These are phyloP conservation scores for Wickerhamiella slavikovae DNA, from an alignment of 805 yeast genomes.

Conservation along the genomic window DNA sequence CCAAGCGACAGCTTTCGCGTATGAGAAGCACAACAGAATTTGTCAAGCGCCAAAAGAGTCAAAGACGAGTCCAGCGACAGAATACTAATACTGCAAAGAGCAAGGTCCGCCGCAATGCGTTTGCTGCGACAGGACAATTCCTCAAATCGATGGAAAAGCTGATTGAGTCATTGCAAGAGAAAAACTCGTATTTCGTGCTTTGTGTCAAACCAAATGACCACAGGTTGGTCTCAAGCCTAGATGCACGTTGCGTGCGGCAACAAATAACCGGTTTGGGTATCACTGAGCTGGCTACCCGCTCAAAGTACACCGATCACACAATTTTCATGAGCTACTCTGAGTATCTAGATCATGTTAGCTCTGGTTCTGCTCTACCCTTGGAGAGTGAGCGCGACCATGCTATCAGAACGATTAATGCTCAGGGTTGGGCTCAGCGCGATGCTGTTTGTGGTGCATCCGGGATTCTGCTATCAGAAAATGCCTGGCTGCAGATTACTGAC, in stretches of 20 bases:
- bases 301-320: conserved; percentile 19
- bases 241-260: conserved; percentile 24
- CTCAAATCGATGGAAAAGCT: conserved; percentile 17
- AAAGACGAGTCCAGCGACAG: too few relatives aligned
- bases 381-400: conserved; percentile 18
- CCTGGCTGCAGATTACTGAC: conserved; percentile 22
- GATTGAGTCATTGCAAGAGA: conserved; percentile 19
- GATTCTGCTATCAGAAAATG: conserved; percentile 21
- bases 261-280: conserved; percentile 23
- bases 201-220: conserved; percentile 24
- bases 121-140: conserved; percentile 11
- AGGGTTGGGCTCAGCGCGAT: conserved; percentile 20
- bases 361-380: conserved; percentile 3
- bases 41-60: conserved; percentile 1
- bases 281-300: conserved; percentile 21
- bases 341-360: conserved; percentile 14
- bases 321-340: conserved; percentile 21
- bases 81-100: conserved; percentile 7
- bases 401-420: conserved; percentile 11
- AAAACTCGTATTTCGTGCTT: conserved; percentile 22
- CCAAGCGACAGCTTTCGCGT: conserved; percentile 21
- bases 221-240: conserved; percentile 18
- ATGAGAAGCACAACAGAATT: conserved; percentile 5
- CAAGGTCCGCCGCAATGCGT: conserved; percentile 3
- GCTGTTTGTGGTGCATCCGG: conserved; percentile 22